phyloP scores from a whole-genome alignment of 345 rosid species.

The Citrus unshiu region DNA sequence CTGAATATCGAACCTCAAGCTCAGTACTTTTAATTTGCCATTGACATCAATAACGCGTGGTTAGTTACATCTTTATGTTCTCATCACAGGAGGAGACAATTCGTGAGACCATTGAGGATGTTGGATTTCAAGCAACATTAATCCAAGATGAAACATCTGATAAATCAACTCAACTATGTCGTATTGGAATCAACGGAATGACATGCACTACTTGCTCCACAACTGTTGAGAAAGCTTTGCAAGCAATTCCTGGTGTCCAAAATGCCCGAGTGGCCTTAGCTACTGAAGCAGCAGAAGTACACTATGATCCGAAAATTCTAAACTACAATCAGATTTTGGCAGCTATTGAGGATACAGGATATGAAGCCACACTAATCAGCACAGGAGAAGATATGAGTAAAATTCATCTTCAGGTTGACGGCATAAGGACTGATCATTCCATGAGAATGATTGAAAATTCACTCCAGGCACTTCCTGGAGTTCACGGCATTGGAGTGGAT shows the following conservation, averaged over 20 bases:
- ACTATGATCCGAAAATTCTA: conserved; percentile 51
- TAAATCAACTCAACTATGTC: conserved; percentile 55
- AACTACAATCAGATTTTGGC: conserved; percentile 37
- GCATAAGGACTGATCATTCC: conserved; percentile 44
- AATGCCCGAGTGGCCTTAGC: conserved; percentile 83
- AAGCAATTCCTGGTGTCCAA: conserved; percentile 56
- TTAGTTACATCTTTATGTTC: neutral
- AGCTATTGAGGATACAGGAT: conserved; percentile 62
- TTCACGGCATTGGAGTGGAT: conserved; percentile 36
- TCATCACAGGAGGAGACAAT: conserved; percentile 61
- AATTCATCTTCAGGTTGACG: conserved; percentile 73
- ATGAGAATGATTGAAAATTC: conserved; percentile 53
- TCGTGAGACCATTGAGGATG: conserved; percentile 84
- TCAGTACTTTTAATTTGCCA: neutral
- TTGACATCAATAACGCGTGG: neutral
- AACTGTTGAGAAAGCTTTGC: conserved; percentile 63
- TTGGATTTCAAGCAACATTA: conserved; percentile 67
- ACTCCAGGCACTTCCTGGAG: conserved; percentile 87
- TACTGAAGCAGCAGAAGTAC: conserved; percentile 83
- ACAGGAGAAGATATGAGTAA: conserved; percentile 66
- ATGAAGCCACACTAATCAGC: conserved; percentile 66
- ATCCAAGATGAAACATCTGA: conserved; percentile 50
- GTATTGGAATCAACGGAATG: conserved; percentile 80
- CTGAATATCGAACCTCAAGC: too few species aligned
- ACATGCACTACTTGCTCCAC: conserved; percentile 87